These are phyloP conservation scores for Coemansia sp. DNA, from an alignment of 192 early-diverging fungal species.

Conservation along the genomic window DNA sequence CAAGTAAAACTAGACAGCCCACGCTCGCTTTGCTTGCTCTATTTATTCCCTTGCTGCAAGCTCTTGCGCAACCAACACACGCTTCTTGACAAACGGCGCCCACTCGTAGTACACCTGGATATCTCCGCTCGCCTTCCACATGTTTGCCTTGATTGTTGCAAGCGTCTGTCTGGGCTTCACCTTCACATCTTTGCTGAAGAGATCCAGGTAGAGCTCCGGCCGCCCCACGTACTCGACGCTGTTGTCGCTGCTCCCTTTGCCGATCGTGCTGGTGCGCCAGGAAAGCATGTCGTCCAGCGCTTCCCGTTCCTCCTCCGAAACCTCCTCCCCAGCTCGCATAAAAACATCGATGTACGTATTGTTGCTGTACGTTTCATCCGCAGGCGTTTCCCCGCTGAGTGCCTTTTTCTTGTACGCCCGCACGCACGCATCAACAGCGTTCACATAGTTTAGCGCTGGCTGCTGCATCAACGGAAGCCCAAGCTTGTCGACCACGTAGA, in stretches of 20 bases:
- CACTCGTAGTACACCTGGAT: slow-evolving; percentile 52
- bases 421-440: slow-evolving; percentile 43
- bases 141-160: slow-evolving; percentile 45
- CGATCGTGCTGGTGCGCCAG: slow-evolving; percentile 19
- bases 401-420: slow-evolving; percentile 14
- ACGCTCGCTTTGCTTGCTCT: too few relatives aligned
- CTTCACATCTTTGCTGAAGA: slow-evolving; percentile 39
- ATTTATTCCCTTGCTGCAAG: slow-evolving; percentile 7
- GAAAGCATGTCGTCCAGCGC: slow-evolving; percentile 34
- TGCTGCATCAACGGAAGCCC: slow-evolving; percentile 43
- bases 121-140: slow-evolving; percentile 54
- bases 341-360: slow-evolving; percentile 21
- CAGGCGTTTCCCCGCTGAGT: not conserved
- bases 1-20: too few relatives aligned
- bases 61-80: slow-evolving; percentile 37
- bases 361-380: too few relatives aligned
- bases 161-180: slow-evolving; percentile 33
- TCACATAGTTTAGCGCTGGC: slow-evolving; percentile 48
- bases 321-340: slow-evolving; percentile 28
- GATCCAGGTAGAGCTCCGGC: slow-evolving; percentile 47
- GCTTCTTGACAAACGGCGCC: slow-evolving; percentile 45
- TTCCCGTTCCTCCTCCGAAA: slow-evolving; percentile 28
- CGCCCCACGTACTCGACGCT: slow-evolving; percentile 26
- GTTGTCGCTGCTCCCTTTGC: not conserved
- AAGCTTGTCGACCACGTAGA: slow-evolving; percentile 83